Conservation (phyloP, 495 filamentous ascomycete genomes). For the Penicillium simplicissimum region DNA sequence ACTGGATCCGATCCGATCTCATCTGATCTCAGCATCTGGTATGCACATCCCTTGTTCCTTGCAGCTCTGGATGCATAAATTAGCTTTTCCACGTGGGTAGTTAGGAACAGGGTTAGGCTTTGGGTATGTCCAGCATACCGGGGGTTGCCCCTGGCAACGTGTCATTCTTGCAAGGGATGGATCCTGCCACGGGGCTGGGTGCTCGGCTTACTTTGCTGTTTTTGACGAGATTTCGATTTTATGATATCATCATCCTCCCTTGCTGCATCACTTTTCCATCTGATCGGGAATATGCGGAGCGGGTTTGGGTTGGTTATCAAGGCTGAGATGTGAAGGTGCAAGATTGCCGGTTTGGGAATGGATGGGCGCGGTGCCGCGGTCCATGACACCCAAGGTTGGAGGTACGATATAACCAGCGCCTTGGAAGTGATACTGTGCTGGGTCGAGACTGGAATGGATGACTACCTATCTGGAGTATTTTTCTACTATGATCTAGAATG, state of each 20-base stretch:
- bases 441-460: too few relatives aligned
- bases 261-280: constrained; percentile 21
- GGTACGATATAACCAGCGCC: too few relatives aligned
- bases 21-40: background rate
- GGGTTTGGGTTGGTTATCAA: background rate
- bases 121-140: constrained; percentile 9
- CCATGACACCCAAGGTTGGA: too few relatives aligned
- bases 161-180: constrained; percentile 10
- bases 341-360: too few relatives aligned
- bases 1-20: background rate
- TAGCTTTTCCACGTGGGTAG: constrained; percentile 23
- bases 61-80: background rate
- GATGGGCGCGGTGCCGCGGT: too few relatives aligned
- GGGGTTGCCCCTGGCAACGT: constrained; percentile 22
- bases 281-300: constrained; percentile 16
- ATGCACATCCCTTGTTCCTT: constrained; percentile 13
- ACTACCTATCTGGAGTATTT: too few relatives aligned
- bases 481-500: too few relatives aligned
- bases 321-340: too few relatives aligned
- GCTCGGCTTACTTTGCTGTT: constrained; percentile 18
- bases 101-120: constrained; percentile 1
- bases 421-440: too few relatives aligned
- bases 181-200: constrained; percentile 7
- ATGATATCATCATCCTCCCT: constrained; percentile 20
- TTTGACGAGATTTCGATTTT: constrained; percentile 7